A percentile compares a stretch with the other conserved stretches of the same genome.
phyloP scores from a whole-genome alignment of 2,329 filamentous ascomycete genomes.

The Aspergillus brasiliensis region DNA sequence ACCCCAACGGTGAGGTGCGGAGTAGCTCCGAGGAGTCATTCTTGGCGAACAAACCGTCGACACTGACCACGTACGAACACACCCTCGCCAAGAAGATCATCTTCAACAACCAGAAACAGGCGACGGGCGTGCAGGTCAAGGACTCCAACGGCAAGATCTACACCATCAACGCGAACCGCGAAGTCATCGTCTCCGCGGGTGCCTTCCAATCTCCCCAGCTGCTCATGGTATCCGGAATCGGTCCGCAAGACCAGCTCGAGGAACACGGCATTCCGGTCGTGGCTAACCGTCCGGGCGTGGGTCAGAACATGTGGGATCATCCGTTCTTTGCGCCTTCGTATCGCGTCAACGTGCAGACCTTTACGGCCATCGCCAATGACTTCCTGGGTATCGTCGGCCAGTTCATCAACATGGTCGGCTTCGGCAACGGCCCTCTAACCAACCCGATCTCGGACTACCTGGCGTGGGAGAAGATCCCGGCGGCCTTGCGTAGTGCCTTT shows the following conservation, averaged over 20 bases:
- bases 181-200: constrained; percentile 55
- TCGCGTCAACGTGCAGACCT: constrained; percentile 30
- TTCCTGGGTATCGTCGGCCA: constrained; percentile 17
- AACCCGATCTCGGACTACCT: constrained; percentile 29
- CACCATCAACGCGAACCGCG: constrained; percentile 52
- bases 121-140: constrained; percentile 44
- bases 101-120: constrained; percentile 42
- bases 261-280: constrained; percentile 31
- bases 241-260: constrained; percentile 37
- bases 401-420: constrained; percentile 9
- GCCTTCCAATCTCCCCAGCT: constrained; percentile 50
- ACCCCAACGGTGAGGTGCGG: constrained; percentile 26
- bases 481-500: constrained; percentile 21
- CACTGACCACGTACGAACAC: constrained; percentile 44
- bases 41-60: constrained; percentile 29
- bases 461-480: constrained; percentile 39
- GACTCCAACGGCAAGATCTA: constrained; percentile 14
- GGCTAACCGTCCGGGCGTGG: constrained; percentile 35
- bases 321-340: constrained; percentile 32
- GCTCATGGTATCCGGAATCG: constrained; percentile 55
- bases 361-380: constrained; percentile 23
- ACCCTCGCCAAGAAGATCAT: constrained; percentile 51
- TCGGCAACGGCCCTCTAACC: constrained; percentile 26
- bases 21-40: constrained; percentile 41
- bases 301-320: constrained; percentile 42